phyloP scores from a whole-genome alignment of 2,329 filamentous ascomycete genomes.

The Corinectria fuckeliana region DNA sequence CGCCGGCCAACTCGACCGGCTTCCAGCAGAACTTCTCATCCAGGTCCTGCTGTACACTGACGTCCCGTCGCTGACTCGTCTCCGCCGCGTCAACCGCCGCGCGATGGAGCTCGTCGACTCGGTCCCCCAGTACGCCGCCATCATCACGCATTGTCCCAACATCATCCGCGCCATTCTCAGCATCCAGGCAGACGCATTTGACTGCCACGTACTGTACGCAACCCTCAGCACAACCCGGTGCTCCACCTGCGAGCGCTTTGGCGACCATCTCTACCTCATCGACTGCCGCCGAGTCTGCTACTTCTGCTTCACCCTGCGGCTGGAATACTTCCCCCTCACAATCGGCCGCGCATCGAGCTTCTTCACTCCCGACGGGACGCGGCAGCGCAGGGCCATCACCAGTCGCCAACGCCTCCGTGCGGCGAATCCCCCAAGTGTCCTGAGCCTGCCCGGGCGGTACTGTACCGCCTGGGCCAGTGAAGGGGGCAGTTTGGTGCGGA shows the following conservation, averaged over 20 bases:
- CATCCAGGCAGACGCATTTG: slow-evolving; percentile 41
- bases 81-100: slow-evolving; percentile 45
- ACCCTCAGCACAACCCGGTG: slow-evolving; percentile 44
- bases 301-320: slow-evolving; percentile 42
- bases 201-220: slow-evolving; percentile 42
- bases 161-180: slow-evolving; percentile 43
- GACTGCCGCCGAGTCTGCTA: slow-evolving; percentile 49
- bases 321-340: slow-evolving; percentile 40
- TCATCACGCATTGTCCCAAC: slow-evolving; percentile 41
- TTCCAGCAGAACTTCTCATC: slow-evolving; percentile 42
- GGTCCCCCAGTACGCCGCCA: slow-evolving; percentile 43
- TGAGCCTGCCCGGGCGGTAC: slow-evolving; percentile 21
- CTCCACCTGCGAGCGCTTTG: slow-evolving; percentile 46
- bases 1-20: slow-evolving; percentile 37
- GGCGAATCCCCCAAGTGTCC: no score
- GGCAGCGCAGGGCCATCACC: no score
- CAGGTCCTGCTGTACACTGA: slow-evolving; percentile 41
- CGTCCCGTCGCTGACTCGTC: slow-evolving; percentile 43
- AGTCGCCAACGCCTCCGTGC: no score
- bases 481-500: no score
- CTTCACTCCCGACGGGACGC: no score
- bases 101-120: slow-evolving; percentile 47
- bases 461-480: not conserved
- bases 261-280: slow-evolving; percentile 47
- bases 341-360: not conserved